phyloP scores from a whole-genome alignment of 805 yeast genomes.

The Hanseniaspora valbyensis region DNA sequence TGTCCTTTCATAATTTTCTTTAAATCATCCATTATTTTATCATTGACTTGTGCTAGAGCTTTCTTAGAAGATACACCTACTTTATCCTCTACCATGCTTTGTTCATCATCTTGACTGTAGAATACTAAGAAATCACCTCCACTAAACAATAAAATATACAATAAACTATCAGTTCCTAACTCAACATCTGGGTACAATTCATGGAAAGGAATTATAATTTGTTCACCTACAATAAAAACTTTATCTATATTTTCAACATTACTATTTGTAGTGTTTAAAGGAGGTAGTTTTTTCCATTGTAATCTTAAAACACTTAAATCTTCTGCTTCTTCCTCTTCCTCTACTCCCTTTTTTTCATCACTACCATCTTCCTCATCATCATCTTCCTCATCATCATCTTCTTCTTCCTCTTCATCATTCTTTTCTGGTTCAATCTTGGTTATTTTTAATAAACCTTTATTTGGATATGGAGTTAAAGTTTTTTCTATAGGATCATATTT shows the following conservation, averaged over 20 bases:
- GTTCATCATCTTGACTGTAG: constrained; percentile 4
- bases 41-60: background rate
- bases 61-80: background rate
- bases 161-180: background rate
- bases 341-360: background rate
- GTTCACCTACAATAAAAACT: constrained; percentile 8
- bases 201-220: constrained; percentile 7
- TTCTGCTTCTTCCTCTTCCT: background rate
- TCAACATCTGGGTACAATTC: background rate
- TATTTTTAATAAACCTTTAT: constrained; percentile 4
- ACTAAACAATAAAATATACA: constrained; percentile 7
- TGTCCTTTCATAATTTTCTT: constrained; percentile 3
- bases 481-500: background rate
- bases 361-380: background rate
- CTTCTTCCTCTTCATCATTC: background rate
- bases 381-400: background rate
- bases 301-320: constrained; percentile 5
- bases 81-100: background rate
- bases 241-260: constrained; percentile 4
- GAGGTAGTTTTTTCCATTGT: constrained; percentile 7
- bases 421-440: background rate
- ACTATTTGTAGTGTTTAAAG: background rate
- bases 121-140: constrained; percentile 12
- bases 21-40: background rate
- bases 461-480: background rate